Evolutionary conservation across 208 protist species (phyloP), one percentile per base, ranked within the genome.

Genomic region (Acanthamoeba triangularis): DNA sequence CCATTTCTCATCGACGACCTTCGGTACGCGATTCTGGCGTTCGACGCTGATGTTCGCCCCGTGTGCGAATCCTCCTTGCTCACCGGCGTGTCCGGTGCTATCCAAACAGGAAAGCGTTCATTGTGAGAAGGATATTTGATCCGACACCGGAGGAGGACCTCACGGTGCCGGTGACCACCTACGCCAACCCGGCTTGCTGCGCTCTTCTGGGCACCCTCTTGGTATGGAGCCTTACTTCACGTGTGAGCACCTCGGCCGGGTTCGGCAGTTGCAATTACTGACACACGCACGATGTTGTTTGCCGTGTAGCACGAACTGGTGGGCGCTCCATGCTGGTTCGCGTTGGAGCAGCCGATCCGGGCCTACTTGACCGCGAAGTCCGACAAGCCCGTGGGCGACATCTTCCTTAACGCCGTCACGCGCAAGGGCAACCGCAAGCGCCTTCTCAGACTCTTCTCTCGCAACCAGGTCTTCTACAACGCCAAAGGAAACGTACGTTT

Each of bases 381-480:
- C 16, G 41, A 80, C 37, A 80, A 80, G 41, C 72, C 72, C 30
- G 72, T 80, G 37, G 72, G 72, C 11, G 72, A 80, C 23, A 80
- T 80, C 33, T 80, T 80, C 72, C 72, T 80, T 37, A 80, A 80
- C 72, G 72, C 72, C 35, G 72, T 80, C 33, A 80, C 72, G 72
- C 72, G 72, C 33, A 80, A 80, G 72, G 72, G 72, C 72, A 80
- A 80, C 37, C 72, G 72, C 20, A 80, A 80, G 72, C 72, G 72
- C 37, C 72, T 80, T 37, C 72, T 80, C 7, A 35, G 72, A 20
- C 72, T 80, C 72, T 80, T 80, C 20, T 80, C 72, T 3, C 72
- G 72, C 72, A 80, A 80, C 72, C 72, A 80, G 37, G 72, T 80
- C 72, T 80, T 80, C 72, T 80, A 80, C 72, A 80, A 49, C 37